Conservation (phyloP, 345 rosid genomes). For the Cardiospermum halicacabum region DNA sequence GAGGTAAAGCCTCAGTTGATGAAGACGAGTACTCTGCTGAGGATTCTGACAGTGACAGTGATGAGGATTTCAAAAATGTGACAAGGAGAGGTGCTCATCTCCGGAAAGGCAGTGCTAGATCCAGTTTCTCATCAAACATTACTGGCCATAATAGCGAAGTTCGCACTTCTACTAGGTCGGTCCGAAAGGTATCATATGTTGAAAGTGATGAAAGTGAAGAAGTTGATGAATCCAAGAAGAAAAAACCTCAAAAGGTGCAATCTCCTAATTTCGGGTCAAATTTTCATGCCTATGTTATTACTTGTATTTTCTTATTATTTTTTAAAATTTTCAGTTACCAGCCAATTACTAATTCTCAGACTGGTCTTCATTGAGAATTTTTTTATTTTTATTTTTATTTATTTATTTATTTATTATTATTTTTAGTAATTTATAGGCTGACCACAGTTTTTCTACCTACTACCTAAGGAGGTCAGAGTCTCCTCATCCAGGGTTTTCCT, state of each 20-base stretch:
- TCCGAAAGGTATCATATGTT: conserved; percentile 94
- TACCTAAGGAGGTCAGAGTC: background rate
- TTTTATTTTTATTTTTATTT: too few species aligned
- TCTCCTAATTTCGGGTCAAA: conserved; percentile 7
- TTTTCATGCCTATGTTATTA: background rate
- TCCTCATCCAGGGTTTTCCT: background rate
- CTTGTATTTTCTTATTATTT: too few species aligned
- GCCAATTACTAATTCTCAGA: too few species aligned
- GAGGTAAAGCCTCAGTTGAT: conserved; percentile 61
- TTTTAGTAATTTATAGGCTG: background rate
- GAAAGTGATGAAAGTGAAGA: conserved; percentile 99
- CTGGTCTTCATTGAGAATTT: too few species aligned
- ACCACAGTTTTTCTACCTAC: background rate
- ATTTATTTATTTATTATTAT: too few species aligned
- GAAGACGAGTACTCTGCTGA: conserved; percentile 67
- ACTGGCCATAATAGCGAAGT: conserved; percentile 65
- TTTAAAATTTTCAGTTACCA: too few species aligned
- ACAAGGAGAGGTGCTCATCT: conserved; percentile 56
- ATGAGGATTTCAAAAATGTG: conserved; percentile 55
- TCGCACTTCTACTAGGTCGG: conserved; percentile 84
- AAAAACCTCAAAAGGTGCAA: conserved; percentile 68
- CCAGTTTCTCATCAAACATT: conserved; percentile 25
- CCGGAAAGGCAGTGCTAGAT: conserved; percentile 57
- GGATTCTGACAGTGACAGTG: conserved; percentile 61
- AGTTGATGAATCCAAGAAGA: conserved; percentile 73